Base-by-base conservation (phyloP, 2,329 filamentous ascomycete species). In the Cryphonectria radicalis region DNA sequence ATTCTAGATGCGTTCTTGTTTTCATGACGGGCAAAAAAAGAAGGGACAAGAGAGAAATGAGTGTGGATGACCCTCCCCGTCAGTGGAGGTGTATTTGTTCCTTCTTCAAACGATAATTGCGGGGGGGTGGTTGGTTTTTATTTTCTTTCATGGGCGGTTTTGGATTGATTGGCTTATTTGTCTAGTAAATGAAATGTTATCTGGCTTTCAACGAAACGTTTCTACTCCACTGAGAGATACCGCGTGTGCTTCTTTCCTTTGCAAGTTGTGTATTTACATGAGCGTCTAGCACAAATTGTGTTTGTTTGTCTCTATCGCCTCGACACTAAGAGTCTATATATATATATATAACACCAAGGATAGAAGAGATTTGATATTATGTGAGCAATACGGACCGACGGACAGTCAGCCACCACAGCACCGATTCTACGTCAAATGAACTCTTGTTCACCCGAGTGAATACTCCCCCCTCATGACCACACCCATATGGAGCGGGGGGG, bases 161-260 rank as follows among this genome's bases (percentile, higher is more conserved):
- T 72, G 55, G 25, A 8, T 50, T n/a, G 25, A 8, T 50, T n/a
- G 22, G 53, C 13, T 57, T 57, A 55, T 55, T 14, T 46, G 42
- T 60, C 40, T 32, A 65, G 35, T 57, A 70, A 66, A 66, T 40
- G 50, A 60, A 19, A 50, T 55, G 28, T 57, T 53, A 57, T 64
- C 60, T 28, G 55, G 55, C 55, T 59, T 62, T 50, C 7, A 62
- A 62, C 59, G 28, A 53, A 32, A 50, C 65, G 35, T 42, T 53
- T 4, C 19, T 72, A 4, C 3, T 2, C n/a, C 10, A n/a, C 11
- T 11, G 3, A 28, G 3, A 19, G 8, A 3, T 4, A 28, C n/a
- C 28, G 4, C 35, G 6, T 59, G 6, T 32, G 14, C 28, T 28
- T 1, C 32, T 35, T 17, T 19, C 7, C 3, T 6, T 28, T 57